Conservation (phyloP, 306 rosid species). For the Glycyrrhiza uralensis region DNA sequence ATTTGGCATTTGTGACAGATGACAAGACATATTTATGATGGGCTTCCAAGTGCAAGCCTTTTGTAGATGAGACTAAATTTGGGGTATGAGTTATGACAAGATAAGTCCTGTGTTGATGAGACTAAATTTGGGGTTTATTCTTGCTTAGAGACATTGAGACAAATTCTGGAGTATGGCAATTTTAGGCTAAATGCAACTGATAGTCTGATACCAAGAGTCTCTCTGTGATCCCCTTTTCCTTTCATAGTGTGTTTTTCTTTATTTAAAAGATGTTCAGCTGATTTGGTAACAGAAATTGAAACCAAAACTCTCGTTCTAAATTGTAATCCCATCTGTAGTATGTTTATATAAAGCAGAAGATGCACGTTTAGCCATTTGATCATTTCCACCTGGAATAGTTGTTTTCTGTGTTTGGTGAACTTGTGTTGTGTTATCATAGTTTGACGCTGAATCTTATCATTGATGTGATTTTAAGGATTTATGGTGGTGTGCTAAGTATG, state of each 20-base stretch:
- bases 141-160: not conserved
- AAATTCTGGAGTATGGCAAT: not conserved
- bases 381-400: not conserved
- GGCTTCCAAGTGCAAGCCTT: not conserved
- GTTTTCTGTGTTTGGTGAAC: not conserved
- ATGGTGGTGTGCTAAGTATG: not conserved
- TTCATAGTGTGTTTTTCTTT: not conserved
- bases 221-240: not conserved
- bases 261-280: not conserved
- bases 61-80: not conserved
- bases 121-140: not conserved
- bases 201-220: not conserved
- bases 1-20: not conserved
- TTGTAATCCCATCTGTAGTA: not conserved
- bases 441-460: not conserved
- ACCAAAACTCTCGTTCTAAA: not conserved
- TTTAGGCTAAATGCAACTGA: not conserved
- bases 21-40: not conserved
- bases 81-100: no score
- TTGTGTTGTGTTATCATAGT: not conserved
- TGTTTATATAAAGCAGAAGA: not conserved
- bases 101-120: not conserved
- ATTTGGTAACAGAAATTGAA: not conserved
- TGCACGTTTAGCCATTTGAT: not conserved
- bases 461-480: not conserved